phyloP scores from a whole-genome alignment of 441 rosid species.

The Dalechampia spathulata region DNA sequence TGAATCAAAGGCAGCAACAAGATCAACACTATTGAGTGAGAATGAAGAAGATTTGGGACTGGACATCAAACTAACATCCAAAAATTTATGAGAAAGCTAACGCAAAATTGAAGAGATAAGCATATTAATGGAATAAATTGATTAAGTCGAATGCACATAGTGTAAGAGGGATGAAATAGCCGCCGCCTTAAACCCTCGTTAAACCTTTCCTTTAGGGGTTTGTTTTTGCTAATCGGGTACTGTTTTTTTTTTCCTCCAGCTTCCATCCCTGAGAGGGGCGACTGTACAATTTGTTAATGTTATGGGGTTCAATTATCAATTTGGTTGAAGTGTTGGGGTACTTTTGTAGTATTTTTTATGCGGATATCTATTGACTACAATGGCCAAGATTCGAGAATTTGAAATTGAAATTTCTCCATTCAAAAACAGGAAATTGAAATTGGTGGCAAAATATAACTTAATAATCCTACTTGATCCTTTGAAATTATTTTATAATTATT shows the following conservation, averaged over 20 bases:
- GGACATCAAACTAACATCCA: conserved; percentile 50
- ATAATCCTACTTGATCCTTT: too few relatives aligned
- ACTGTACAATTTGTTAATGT: neutral
- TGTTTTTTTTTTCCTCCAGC: neutral
- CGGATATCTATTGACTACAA: too few relatives aligned
- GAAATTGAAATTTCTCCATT: too few relatives aligned
- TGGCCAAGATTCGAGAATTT: too few relatives aligned
- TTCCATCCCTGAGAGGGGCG: neutral
- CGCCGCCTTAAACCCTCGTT: conserved; percentile 70
- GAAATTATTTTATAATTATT: too few relatives aligned
- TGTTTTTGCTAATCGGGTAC: neutral
- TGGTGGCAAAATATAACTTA: too few relatives aligned
- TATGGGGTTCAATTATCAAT: neutral
- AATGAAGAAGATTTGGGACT: conserved; percentile 24
- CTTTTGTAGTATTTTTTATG: too few relatives aligned
- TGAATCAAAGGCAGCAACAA: conserved; percentile 19
- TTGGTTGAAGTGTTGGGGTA: too few relatives aligned
- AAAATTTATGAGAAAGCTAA: neutral
- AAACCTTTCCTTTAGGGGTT: conserved; percentile 39
- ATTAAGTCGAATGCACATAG: conserved; percentile 20
- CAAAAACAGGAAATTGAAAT: too few relatives aligned
- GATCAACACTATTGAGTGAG: conserved; percentile 27
- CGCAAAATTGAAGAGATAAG: conserved; percentile 3
- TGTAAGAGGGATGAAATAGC: neutral
- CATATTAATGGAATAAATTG: too few relatives aligned